Evolutionary conservation across 768 basidiomycete genomes (phyloP).

Genomic region (Mycena leptocephala): DNA sequence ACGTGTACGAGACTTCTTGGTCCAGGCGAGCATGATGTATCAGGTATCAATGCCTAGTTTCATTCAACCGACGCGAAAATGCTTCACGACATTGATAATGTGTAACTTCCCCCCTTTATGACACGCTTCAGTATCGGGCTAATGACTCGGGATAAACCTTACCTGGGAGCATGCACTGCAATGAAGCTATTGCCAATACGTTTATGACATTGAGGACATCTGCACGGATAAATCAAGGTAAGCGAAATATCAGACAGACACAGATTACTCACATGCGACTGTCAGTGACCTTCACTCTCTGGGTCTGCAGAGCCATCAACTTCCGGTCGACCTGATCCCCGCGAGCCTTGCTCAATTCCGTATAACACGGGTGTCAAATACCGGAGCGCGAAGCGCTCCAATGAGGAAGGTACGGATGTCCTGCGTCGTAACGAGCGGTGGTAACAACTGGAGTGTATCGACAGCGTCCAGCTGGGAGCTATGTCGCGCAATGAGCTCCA

Average conservation of each 20-base stretch:
- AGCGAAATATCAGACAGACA: conserved; percentile 3
- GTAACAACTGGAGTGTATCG: conserved; percentile 88
- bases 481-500: conserved; percentile 91
- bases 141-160: conserved; percentile 43
- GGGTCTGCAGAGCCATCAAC: conserved; percentile 84
- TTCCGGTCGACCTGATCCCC: conserved; percentile 83
- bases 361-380: conserved; percentile 80
- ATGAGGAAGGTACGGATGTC: conserved; percentile 87
- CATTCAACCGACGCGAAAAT: conserved; percentile 74
- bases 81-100: conserved; percentile 96
- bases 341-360: conserved; percentile 82
- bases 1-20: too few species aligned
- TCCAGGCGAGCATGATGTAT: background rate
- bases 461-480: conserved; percentile 86
- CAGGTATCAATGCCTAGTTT: conserved; percentile 48
- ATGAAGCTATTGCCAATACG: conserved; percentile 94
- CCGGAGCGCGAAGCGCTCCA: conserved; percentile 75
- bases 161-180: conserved; percentile 93
- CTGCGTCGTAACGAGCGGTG: conserved; percentile 89
- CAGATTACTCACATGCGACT: conserved; percentile 85
- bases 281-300: conserved; percentile 91
- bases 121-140: background rate
- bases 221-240: conserved; percentile 47
- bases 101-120: conserved; percentile 91
- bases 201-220: conserved; percentile 97